Conservation (phyloP, 2,329 filamentous ascomycete genomes). For the Monascus ruber region DNA sequence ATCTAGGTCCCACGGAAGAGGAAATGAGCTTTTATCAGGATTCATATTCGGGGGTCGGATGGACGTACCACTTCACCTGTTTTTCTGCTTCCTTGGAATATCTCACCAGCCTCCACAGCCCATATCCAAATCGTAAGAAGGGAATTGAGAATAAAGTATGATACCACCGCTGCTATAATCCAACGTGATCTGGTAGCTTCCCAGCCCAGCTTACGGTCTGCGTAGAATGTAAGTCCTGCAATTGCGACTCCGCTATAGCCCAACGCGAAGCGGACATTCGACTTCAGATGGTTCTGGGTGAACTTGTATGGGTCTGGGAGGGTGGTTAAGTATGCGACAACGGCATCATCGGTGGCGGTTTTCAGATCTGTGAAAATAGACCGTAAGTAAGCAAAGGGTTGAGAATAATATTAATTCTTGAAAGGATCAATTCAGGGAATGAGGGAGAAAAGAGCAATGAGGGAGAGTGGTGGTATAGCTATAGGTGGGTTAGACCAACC, state of each 20-base stretch:
- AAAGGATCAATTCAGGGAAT: not conserved
- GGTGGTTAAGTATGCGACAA: conserved; percentile 83
- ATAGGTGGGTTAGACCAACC: conserved; percentile 18
- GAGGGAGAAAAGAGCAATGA: not conserved
- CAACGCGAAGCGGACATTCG: conserved; percentile 70
- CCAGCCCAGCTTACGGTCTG: conserved; percentile 87
- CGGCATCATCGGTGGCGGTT: conserved; percentile 89
- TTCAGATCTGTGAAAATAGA: conserved; percentile 61
- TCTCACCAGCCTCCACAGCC: conserved; percentile 65
- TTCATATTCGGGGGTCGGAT: no score
- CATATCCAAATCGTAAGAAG: conserved; percentile 75
- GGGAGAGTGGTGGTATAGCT: conserved; percentile 6
- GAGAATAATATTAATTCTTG: no score
- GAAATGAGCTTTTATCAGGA: not conserved
- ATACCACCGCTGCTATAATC: conserved; percentile 64
- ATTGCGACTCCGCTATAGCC: conserved; percentile 75
- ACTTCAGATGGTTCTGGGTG: conserved; percentile 65
- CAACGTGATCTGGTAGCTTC: conserved; percentile 65
- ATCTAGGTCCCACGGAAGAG: conserved; percentile 40
- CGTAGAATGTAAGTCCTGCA: conserved; percentile 72
- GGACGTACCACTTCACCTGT: conserved; percentile 51
- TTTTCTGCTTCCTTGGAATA: conserved; percentile 65
- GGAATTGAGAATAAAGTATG: conserved; percentile 71
- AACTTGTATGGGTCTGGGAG: conserved; percentile 55
- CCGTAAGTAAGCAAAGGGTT: no score